A percentile compares a stretch with the other conserved stretches of the same genome.
phyloP scores from a whole-genome alignment of 257 asterid genomes.

The Handroanthus guayacan region DNA sequence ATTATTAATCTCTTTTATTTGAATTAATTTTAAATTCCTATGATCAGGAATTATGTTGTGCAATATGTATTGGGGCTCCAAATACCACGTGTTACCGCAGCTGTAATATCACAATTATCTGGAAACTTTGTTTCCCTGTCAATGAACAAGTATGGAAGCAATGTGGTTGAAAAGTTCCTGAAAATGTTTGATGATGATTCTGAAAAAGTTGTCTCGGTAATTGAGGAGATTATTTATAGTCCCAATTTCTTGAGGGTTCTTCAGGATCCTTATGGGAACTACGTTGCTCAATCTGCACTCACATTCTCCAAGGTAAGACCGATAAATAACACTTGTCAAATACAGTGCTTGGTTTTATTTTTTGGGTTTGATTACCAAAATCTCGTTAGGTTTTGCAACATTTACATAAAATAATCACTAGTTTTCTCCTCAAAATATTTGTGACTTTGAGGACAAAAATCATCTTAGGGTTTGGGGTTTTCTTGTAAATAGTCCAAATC shows the following conservation, averaged over 20 bases:
- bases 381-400: no score
- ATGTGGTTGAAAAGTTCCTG: constrained; percentile 57
- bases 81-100: constrained; percentile 25
- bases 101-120: constrained; percentile 41
- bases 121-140: constrained; percentile 55
- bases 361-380: no score
- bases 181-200: no score
- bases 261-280: constrained; percentile 74
- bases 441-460: no score
- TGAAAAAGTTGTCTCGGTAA: no score
- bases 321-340: neutral
- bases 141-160: constrained; percentile 65
- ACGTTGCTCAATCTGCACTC: constrained; percentile 69
- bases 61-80: constrained; percentile 49
- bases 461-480: no score
- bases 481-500: no score
- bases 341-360: neutral
- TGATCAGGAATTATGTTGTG: constrained; percentile 71
- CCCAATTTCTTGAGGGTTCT: constrained; percentile 54
- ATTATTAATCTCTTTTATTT: neutral
- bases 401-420: no score
- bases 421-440: no score
- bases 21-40: neutral
- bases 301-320: constrained; percentile 49
- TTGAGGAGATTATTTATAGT: constrained; percentile 49